A percentile compares a stretch with the other conserved stretches of the same genome.
These are phyloP conservation scores for Rhodotorula sp. DNA, from an alignment of 1,284 basidiomycete species.

Conservation along the genomic window DNA sequence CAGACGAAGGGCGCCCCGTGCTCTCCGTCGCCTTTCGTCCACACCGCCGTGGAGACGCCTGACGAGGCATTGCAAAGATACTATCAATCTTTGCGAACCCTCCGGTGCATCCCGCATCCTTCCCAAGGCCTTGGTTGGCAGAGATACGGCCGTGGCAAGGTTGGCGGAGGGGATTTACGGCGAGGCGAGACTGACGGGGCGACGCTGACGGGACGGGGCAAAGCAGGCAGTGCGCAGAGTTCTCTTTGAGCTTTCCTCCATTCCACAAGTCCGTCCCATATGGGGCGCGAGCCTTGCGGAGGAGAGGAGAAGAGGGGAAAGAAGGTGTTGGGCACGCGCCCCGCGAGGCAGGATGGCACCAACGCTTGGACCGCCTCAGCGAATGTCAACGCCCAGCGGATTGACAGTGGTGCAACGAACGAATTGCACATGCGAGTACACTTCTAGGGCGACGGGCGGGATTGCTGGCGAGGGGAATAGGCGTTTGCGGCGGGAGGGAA, in stretches of 20 bases:
- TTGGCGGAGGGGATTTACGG: no score
- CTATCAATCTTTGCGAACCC: not conserved
- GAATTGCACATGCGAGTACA: not conserved
- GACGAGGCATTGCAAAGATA: not conserved
- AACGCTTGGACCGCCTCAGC: not conserved
- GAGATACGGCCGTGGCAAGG: no score
- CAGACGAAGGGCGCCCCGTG: not conserved
- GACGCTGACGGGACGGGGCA: no score
- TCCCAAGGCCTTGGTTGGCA: no score
- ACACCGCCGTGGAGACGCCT: not conserved
- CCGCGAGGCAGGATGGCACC: no score
- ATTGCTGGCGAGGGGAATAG: no score
- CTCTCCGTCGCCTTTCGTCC: not conserved
- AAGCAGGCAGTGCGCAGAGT: no score
- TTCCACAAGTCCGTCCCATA: not conserved
- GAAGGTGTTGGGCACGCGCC: not conserved
- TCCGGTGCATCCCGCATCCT: no score
- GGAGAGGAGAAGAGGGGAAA: constrained; percentile 10
- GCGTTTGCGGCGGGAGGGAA: not conserved
- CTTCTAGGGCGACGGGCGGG: not conserved
- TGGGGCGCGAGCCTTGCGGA: not conserved
- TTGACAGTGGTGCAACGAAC: not conserved
- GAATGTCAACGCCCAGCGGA: not conserved
- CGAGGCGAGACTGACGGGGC: no score
- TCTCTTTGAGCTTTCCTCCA: not conserved